phyloP scores from a whole-genome alignment of 805 yeast genomes.

The Hanseniaspora vineae region DNA sequence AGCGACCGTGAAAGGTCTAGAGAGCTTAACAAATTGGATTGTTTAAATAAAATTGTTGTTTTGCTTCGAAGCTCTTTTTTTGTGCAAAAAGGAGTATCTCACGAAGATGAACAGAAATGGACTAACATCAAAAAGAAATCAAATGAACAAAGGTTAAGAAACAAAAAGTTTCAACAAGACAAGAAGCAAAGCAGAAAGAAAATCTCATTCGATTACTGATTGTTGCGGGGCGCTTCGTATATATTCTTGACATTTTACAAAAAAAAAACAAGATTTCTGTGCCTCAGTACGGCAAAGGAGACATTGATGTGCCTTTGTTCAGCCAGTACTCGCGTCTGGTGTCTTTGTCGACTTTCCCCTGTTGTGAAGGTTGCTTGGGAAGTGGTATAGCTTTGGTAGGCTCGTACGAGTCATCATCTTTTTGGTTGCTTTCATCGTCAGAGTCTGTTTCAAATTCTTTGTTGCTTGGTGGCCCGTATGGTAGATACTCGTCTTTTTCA shows the following conservation, averaged over 20 bases:
- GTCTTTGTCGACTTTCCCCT: slow-evolving; percentile 4
- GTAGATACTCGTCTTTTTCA: slow-evolving; percentile 11
- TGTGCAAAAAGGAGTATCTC: slow-evolving; percentile 36
- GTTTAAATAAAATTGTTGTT: slow-evolving; percentile 43
- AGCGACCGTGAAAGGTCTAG: slow-evolving; percentile 49
- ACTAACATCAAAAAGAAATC: slow-evolving; percentile 21
- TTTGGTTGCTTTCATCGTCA: not conserved
- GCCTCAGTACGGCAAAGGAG: not conserved
- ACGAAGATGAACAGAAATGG: slow-evolving; percentile 42
- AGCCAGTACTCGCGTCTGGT: slow-evolving; percentile 26
- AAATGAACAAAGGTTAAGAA: slow-evolving; percentile 24
- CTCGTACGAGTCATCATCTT: not conserved
- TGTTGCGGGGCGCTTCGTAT: not conserved
- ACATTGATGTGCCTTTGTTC: slow-evolving; percentile 21
- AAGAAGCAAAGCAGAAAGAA: slow-evolving; percentile 3
- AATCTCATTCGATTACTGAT: slow-evolving; percentile 2
- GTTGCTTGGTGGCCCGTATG: not conserved
- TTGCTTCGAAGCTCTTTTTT: slow-evolving; percentile 36
- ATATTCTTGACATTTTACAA: no score
- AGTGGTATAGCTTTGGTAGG: not conserved
- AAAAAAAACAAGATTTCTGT: not conserved
- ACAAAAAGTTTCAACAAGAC: slow-evolving; percentile 25
- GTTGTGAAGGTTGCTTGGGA: not conserved
- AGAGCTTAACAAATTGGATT: slow-evolving; percentile 41
- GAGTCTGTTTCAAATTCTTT: not conserved